These are phyloP conservation scores for Actinidia arguta DNA, from an alignment of 179 eudicot genomes.

Conservation along the genomic window DNA sequence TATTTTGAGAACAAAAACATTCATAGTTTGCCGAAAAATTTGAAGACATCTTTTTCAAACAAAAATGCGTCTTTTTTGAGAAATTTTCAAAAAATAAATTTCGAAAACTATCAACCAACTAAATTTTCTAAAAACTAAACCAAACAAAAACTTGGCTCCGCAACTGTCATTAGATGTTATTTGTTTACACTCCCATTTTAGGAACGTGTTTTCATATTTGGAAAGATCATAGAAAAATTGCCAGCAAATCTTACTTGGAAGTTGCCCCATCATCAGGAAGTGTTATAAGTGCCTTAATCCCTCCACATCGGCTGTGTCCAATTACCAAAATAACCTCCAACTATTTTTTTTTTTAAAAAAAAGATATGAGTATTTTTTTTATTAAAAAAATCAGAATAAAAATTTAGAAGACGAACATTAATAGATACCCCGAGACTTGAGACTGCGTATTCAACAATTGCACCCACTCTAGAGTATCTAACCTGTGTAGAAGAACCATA, in stretches of 20 bases:
- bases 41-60: no score
- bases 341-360: background rate
- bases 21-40: no score
- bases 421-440: slow-evolving; percentile 17
- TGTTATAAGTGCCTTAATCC: slow-evolving; percentile 32
- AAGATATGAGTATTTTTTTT: background rate
- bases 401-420: background rate
- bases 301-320: slow-evolving; percentile 40
- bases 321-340: slow-evolving; percentile 38
- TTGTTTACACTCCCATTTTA: no score
- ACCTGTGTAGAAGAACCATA: slow-evolving; percentile 3
- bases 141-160: no score
- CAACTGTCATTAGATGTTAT: no score
- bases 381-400: background rate
- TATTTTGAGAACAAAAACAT: no score
- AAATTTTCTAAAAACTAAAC: no score
- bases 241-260: slow-evolving; percentile 16
- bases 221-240: background rate
- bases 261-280: background rate
- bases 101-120: no score
- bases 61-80: no score
- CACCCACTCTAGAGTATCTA: slow-evolving; percentile 27
- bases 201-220: no score
- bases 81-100: no score
- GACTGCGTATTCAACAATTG: slow-evolving; percentile 40